Base-by-base conservation (phyloP, 169 alveolate species). In the Theileria orientalis region DNA sequence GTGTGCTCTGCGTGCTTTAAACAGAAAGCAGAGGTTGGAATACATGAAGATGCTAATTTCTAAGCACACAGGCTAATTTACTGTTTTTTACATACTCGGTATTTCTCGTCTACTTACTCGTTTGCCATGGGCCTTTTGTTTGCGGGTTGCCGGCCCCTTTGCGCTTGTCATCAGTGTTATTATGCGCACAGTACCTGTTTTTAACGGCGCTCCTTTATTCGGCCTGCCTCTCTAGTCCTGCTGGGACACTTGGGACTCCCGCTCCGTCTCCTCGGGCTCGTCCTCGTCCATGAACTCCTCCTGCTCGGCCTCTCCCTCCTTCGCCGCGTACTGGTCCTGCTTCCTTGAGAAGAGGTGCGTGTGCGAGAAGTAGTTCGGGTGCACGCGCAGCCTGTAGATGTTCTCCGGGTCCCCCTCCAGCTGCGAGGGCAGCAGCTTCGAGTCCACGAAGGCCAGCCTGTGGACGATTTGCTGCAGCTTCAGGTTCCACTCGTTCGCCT, bases 401-500 rank as follows among this genome's bases (percentile, higher is more conserved):
- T 88, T 84, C 41, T 76, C 88, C 23, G 60, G 64, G 64, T 87
- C 93, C 13, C 56, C 78, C 30, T 73, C 83, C 70, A 63, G 60
- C 14, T 71, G 77, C 40, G 83, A 71, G 0, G 86, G 76, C 35
- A 88, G 51, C 47, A 88, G 61, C 72, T 88, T 88, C 69, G 77
- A 78, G 60, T 88, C 93, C 47, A 82, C 90, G 46, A 83, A 80
- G 8, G 84, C 66, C 25, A 88, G 80, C 52, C 93, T 76, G 47
- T 79, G 56, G 30, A 88, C 62, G 54, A 88, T 83, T 37, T 83
- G 80, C 59, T 88, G 90, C 69, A 88, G 51, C 42, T 86, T 77
- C 47, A 84, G 60, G 61, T 84, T 80, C 93, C 93, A 88, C 51
- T 71, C 83, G 47, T 88, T 90, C 16, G 90, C 91, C n/a, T 88